Evolutionary conservation across 2,329 filamentous ascomycete genomes (phyloP).

Genomic region (Penicillium hordei): DNA sequence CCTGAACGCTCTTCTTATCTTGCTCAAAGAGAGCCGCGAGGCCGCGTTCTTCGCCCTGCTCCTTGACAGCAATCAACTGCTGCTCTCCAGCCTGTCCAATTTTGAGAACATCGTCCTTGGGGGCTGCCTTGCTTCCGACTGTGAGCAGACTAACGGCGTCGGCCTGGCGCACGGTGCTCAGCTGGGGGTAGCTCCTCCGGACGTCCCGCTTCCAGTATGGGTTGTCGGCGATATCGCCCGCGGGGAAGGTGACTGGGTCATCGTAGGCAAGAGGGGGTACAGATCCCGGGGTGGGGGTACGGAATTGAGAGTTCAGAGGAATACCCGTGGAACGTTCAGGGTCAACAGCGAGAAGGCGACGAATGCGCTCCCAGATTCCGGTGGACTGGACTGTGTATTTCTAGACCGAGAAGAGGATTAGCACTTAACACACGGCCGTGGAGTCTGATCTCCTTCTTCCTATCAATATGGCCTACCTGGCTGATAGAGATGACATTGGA

Average conservation of each 20-base stretch:
- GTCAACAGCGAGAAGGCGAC: conserved; percentile 76
- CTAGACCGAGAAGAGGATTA: conserved; percentile 48
- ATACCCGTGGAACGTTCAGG: conserved; percentile 86
- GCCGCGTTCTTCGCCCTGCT: conserved; percentile 70
- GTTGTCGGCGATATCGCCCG: conserved; percentile 85
- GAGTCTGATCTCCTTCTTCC: neutral
- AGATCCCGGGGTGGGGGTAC: conserved; percentile 76
- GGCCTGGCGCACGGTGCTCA: conserved; percentile 77
- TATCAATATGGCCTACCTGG: conserved; percentile 31
- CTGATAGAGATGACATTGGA: conserved; percentile 38
- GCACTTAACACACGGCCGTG: neutral
- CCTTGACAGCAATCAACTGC: conserved; percentile 72
- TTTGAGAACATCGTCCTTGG: conserved; percentile 74
- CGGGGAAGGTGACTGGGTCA: conserved; percentile 80
- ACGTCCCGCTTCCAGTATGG: conserved; percentile 94
- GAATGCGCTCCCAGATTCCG: conserved; percentile 83
- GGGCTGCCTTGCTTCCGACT: conserved; percentile 76
- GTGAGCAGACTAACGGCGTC: conserved; percentile 82
- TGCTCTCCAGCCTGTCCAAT: conserved; percentile 71
- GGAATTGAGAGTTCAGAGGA: conserved; percentile 89
- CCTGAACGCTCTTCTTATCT: conserved; percentile 54
- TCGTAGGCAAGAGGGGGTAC: conserved; percentile 70
- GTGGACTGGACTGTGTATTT: conserved; percentile 94
- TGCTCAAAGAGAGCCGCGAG: conserved; percentile 73
- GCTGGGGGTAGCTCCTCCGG: conserved; percentile 76